phyloP scores from a whole-genome alignment of 441 rosid genomes.

The Oxalis stricta region DNA sequence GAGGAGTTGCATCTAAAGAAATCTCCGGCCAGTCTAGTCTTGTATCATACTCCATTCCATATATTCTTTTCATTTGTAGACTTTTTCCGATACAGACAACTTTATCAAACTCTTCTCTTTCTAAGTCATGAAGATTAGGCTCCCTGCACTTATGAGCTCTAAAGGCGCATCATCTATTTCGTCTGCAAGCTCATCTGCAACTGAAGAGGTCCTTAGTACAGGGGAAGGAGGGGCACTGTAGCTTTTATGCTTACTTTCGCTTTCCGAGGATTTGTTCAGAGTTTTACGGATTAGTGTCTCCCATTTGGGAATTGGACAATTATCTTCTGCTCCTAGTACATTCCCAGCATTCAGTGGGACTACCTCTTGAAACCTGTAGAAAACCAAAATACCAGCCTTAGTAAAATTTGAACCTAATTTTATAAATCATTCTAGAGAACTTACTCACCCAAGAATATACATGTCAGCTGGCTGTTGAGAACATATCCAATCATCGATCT shows the following conservation, averaged over 20 bases:
- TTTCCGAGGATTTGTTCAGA: constrained; percentile 47
- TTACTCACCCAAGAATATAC: constrained; percentile 68
- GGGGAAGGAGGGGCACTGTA: constrained; percentile 94
- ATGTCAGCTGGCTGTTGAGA: constrained; percentile 76
- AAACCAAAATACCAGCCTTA: background rate
- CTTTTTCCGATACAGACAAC: constrained; percentile 19
- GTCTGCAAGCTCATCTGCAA: constrained; percentile 59
- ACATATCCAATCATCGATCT: constrained; percentile 82
- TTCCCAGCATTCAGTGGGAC: constrained; percentile 96
- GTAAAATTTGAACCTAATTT: background rate
- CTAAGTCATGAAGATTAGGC: constrained; percentile 14
- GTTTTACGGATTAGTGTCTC: constrained; percentile 82
- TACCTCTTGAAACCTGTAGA: constrained; percentile 80
- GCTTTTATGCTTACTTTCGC: constrained; percentile 53
- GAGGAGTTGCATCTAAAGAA: constrained; percentile 61
- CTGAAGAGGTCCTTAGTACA: constrained; percentile 53
- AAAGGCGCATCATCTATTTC: constrained; percentile 35
- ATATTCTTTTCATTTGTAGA: constrained; percentile 28
- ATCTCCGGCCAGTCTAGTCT: constrained; percentile 80
- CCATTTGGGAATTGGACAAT: constrained; percentile 79
- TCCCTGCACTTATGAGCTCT: constrained; percentile 28
- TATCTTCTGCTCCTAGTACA: constrained; percentile 89
- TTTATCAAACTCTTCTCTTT: constrained; percentile 14
- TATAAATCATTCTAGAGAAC: too few relatives aligned
- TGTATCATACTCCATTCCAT: constrained; percentile 25